Evolutionary conservation across 805 yeast species (phyloP).

Genomic region (Lipomyces spencermartinsiae): DNA sequence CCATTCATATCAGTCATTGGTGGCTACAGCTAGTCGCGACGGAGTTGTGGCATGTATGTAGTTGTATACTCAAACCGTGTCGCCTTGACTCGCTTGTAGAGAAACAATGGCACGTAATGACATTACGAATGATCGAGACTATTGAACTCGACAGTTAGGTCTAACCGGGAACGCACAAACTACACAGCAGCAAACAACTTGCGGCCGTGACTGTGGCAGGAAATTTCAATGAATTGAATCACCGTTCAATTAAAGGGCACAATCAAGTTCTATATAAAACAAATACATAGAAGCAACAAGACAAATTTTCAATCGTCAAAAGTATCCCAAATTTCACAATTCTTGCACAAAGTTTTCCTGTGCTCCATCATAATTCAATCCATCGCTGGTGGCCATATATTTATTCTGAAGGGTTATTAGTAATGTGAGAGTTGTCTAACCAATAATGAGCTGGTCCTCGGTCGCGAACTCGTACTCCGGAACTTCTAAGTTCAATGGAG

Average conservation of each 20-base stretch:
- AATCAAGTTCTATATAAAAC: background rate
- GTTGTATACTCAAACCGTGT: too few species aligned
- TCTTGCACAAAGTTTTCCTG: background rate
- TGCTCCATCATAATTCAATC: slow-evolving; percentile 2
- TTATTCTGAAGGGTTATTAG: background rate
- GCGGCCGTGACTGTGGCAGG: too few species aligned
- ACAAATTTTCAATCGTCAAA: background rate
- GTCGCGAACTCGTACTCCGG: slow-evolving; percentile 85
- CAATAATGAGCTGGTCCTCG: slow-evolving; percentile 84
- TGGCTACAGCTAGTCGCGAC: too few species aligned
- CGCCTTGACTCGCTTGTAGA: too few species aligned
- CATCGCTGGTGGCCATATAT: background rate
- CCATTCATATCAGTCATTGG: too few species aligned
- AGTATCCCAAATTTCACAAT: background rate
- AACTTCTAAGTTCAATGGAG: slow-evolving; percentile 97
- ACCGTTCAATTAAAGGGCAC: background rate
- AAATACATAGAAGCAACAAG: background rate
- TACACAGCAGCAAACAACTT: too few species aligned
- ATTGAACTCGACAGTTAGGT: too few species aligned
- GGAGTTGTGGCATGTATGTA: too few species aligned
- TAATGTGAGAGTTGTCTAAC: slow-evolving; percentile 56
- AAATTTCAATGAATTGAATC: background rate
- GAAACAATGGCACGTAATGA: too few species aligned
- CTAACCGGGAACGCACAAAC: too few species aligned
- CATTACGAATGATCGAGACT: too few species aligned